phyloP scores from a whole-genome alignment of 225 moss, liverwort and hornwort species.

The Pleurozium schreberi region DNA sequence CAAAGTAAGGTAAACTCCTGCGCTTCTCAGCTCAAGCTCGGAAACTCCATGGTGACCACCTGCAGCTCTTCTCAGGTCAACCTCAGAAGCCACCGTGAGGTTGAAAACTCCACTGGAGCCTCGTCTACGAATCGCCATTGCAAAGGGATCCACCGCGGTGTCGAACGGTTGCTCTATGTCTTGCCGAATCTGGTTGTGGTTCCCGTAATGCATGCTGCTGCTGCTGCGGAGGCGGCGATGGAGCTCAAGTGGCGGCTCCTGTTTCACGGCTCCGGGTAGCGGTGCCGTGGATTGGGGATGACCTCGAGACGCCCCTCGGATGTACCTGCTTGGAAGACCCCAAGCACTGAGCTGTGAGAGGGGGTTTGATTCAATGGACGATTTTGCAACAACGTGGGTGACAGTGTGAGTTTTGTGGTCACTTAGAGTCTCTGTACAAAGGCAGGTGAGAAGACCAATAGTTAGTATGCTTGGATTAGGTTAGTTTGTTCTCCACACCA shows the following conservation, averaged over 20 bases:
- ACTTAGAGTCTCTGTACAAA: slow-evolving; percentile 47
- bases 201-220: not conserved
- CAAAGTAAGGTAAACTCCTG: slow-evolving; percentile 40
- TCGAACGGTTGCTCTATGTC: slow-evolving; percentile 12
- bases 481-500: not conserved
- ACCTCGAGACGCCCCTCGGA: slow-evolving; percentile 25
- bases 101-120: not conserved
- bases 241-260: not conserved
- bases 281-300: not conserved
- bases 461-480: slow-evolving; percentile 17
- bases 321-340: slow-evolving; percentile 46
- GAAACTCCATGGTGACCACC: slow-evolving; percentile 13
- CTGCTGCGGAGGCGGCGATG: not conserved
- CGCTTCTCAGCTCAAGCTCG: slow-evolving; percentile 28
- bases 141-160: not conserved
- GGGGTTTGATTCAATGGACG: slow-evolving; percentile 11
- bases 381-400: slow-evolving; percentile 17
- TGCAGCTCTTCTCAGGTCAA: slow-evolving; percentile 12
- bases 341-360: slow-evolving; percentile 29
- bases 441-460: slow-evolving; percentile 17
- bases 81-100: slow-evolving; percentile 20
- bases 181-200: not conserved
- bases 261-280: slow-evolving; percentile 2
- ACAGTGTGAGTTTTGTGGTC: slow-evolving; percentile 22
- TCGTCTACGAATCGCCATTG: slow-evolving; percentile 18